These are phyloP conservation scores for cucumber (Cucumis sativus) DNA, from an alignment of 306 rosid species.

Conservation along the genomic window DNA sequence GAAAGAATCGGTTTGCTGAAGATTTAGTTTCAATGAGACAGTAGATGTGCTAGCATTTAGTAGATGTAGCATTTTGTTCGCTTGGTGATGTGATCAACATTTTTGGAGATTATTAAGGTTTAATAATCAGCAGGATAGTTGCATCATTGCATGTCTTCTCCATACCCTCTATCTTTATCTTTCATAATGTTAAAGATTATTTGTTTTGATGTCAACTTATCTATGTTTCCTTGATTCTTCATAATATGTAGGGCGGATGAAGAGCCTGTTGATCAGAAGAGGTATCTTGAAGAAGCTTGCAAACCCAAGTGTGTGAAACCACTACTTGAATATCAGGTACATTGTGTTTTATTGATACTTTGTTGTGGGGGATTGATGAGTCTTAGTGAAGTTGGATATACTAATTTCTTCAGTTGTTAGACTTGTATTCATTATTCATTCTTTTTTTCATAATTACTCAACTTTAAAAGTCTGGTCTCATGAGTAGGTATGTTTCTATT, in stretches of 20 bases:
- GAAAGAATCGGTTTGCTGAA: background rate
- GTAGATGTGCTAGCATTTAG: background rate
- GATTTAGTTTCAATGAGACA: background rate
- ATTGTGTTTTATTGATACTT: background rate
- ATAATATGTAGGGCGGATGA: conserved; percentile 75
- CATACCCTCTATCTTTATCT: background rate
- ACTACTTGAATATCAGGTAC: conserved; percentile 70
- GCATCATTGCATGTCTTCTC: background rate
- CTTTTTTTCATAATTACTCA: background rate
- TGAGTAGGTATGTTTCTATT: background rate
- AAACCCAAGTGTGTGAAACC: conserved; percentile 96
- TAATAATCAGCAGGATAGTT: background rate
- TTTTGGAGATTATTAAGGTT: background rate
- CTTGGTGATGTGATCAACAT: background rate
- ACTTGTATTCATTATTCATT: background rate
- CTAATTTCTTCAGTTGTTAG: background rate
- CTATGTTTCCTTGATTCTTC: background rate
- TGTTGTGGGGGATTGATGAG: background rate
- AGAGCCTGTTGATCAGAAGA: conserved; percentile 89
- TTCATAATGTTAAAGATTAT: background rate
- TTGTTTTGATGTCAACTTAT: background rate
- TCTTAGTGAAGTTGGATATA: background rate
- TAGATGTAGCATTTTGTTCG: background rate
- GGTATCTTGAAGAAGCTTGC: conserved; percentile 69
- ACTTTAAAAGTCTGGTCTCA: background rate